phyloP scores from a whole-genome alignment of 345 rosid species.

The Ceriops zippeliana region DNA sequence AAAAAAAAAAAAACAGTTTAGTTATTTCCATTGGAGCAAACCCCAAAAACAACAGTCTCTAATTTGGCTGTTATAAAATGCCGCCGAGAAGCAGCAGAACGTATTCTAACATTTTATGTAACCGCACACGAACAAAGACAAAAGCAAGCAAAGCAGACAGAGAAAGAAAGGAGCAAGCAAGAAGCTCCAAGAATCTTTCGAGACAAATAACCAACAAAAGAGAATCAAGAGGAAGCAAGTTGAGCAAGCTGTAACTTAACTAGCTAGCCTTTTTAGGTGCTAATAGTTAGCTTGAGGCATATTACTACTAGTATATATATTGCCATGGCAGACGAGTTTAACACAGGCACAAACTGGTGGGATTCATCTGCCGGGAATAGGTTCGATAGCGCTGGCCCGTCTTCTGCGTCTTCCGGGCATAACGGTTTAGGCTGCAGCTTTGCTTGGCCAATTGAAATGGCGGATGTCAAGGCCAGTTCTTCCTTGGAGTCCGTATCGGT shows the following conservation, averaged over 20 bases:
- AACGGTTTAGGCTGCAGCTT: slow-evolving; percentile 39
- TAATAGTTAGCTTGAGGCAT: background rate
- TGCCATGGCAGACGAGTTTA: slow-evolving; percentile 65
- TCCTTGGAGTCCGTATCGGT: slow-evolving; percentile 53
- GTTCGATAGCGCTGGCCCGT: slow-evolving; percentile 36
- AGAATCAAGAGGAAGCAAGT: too few species aligned
- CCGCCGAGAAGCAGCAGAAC: slow-evolving; percentile 26
- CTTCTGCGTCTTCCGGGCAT: slow-evolving; percentile 55
- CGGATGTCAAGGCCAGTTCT: slow-evolving; percentile 47
- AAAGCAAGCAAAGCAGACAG: background rate
- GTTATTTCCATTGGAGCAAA: slow-evolving; percentile 6
- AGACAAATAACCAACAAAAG: slow-evolving; percentile 1
- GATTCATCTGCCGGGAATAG: slow-evolving; percentile 44
- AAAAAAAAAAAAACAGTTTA: slow-evolving; percentile 1
- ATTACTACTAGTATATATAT: background rate
- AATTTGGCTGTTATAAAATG: slow-evolving; percentile 19
- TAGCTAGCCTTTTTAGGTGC: background rate
- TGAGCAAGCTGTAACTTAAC: slow-evolving; percentile 1
- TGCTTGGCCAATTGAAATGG: slow-evolving; percentile 54
- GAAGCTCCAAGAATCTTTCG: background rate
- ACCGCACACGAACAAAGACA: slow-evolving; percentile 6
- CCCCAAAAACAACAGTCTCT: background rate
- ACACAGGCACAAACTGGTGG: slow-evolving; percentile 60
- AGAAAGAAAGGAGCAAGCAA: slow-evolving; percentile 1
- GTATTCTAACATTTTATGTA: slow-evolving; percentile 51